Base-by-base conservation (phyloP, 2,329 filamentous ascomycete species). In the Clarireedia hainanense region DNA sequence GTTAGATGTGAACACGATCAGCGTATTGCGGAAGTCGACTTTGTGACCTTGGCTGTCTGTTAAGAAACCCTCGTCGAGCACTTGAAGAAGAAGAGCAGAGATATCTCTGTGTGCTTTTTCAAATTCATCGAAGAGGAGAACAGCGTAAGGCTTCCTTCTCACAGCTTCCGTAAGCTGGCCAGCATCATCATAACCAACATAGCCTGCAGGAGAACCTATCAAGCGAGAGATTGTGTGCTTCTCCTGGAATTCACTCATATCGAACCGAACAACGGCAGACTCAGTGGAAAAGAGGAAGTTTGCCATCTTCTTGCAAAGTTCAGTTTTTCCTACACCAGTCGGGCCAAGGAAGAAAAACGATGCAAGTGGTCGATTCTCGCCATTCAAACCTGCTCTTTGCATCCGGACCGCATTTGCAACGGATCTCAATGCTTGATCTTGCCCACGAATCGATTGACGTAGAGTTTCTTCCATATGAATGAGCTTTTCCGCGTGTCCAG, bases 261-360 rank as follows among this genome's bases (percentile, higher is more conserved):
- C 94, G 71, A 97, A 97, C 36, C 94, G 82, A 36, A 96, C 83
- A 26, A 99, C 90, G 2, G 94, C 92, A 27, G 84, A 84, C 65
- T 96, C 89, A 1, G 90, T 96, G 0, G 88, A 94, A 73, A 97
- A 99, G 39, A 99, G 77, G 74, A 96, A 97, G 57, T 80, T 81
- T 1, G 94, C 94, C 64, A 99, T 85, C 70, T 95, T 92, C 77
- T 97, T 97, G 78, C 91, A 96, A 1, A 97, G 82, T 69, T 97
- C 91, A 3, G 94, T 99, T 76, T 97, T 99, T 56, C 94, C 94
- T 17, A 96, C 92, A 68, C 94, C 94, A 0, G 94, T 97, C 5
- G 94, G 94, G 0, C 94, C 94, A 3, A 97, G 80, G 80, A 97
- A 96, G 86, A 97, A 96, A 75, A 97, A 96, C 0, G 88, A 95